Evolutionary conservation across 1,284 basidiomycete genomes (phyloP), one percentile per base, ranked within the genome.

Genomic region (Volvariella surrecta): DNA sequence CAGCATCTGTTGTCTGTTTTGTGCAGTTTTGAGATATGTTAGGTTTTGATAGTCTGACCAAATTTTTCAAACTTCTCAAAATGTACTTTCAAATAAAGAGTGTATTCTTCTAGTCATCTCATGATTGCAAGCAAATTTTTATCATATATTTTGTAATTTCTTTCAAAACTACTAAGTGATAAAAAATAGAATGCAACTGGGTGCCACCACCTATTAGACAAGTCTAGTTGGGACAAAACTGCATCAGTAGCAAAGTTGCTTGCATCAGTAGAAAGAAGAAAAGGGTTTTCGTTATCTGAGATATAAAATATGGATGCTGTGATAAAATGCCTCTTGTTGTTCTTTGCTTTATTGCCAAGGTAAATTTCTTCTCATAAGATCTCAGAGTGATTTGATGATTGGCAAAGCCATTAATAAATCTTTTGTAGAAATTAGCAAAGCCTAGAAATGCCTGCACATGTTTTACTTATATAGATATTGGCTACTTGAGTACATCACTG

Each of bases 1-100:
- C n/a, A n/a, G n/a, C n/a, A n/a, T n/a, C n/a, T 75, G 68, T 4
- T 60, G 42, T 0, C 57, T 45, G 21, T 59, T 69, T 0, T 74
- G 54, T n/a, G n/a, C n/a, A n/a, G n/a, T n/a, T n/a, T 3, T 62
- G 56, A 22, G 66, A 56, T 0, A 61, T 45, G 1, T 15, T 31
- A 49, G 16, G 35, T 49, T 49, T 18, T 44, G 31, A 18, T 49
- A 42, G 35, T 49, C 48, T 2, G 42, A 41, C 3, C 40, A 40
- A 1, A 47, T n/a, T n/a, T 45, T 22, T 48, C 32, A 15, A 44
- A 40, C 13, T 18, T 18, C 1, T 39, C 13, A 21, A 20, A 28
- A 2, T 32, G 9, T 15, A 45, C 45, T 40, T 32, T 13, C 13
- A 50, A 37, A 37, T 28, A 43, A 13, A 39, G 45, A 39, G 41